These are phyloP conservation scores for Aspergillus egyptiacus DNA, from an alignment of 495 filamentous ascomycete genomes.

Conservation along the genomic window DNA sequence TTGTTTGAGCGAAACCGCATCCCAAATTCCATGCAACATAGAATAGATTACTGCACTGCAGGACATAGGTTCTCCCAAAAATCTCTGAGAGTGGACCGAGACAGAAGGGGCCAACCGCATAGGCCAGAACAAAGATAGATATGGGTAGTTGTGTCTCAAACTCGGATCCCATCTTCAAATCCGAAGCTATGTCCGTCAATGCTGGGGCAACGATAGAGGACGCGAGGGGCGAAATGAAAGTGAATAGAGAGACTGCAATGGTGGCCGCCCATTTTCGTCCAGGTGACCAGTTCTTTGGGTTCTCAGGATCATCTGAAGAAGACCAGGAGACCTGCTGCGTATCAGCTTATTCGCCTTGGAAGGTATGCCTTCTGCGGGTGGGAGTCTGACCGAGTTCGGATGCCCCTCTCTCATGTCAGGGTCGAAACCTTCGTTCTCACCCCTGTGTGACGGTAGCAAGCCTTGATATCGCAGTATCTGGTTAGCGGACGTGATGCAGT, in stretches of 20 bases:
- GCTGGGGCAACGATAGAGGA: conserved; percentile 13
- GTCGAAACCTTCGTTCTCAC: conserved; percentile 26
- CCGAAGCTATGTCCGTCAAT: neutral
- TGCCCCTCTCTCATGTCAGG: no score
- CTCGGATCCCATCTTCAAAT: conserved; percentile 1
- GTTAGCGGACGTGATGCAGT: no score
- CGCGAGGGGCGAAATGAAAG: conserved; percentile 5
- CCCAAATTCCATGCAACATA: conserved; percentile 10
- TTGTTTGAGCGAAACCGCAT: conserved; percentile 5
- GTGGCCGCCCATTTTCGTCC: conserved; percentile 5
- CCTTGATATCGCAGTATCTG: no score
- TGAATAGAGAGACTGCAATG: conserved; percentile 1
- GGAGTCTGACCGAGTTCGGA: no score
- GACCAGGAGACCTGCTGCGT: conserved; percentile 5
- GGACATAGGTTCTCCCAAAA: conserved; percentile 7
- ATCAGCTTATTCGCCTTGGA: no score
- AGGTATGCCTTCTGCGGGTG: no score
- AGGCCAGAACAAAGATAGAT: conserved; percentile 10
- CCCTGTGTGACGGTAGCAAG: conserved; percentile 15
- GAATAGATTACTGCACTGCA: conserved; percentile 7
- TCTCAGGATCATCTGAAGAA: conserved; percentile 4
- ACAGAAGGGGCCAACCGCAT: conserved; percentile 10
- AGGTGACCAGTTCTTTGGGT: conserved; percentile 9
- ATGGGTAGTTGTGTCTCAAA: conserved; percentile 2
- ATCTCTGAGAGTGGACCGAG: conserved; percentile 10